Percentiles rank a stretch among this genome's conserved stretches.
These are phyloP conservation scores for Verticillium albo-atrum DNA, from an alignment of 2,329 filamentous ascomycete genomes.

Conservation along the genomic window DNA sequence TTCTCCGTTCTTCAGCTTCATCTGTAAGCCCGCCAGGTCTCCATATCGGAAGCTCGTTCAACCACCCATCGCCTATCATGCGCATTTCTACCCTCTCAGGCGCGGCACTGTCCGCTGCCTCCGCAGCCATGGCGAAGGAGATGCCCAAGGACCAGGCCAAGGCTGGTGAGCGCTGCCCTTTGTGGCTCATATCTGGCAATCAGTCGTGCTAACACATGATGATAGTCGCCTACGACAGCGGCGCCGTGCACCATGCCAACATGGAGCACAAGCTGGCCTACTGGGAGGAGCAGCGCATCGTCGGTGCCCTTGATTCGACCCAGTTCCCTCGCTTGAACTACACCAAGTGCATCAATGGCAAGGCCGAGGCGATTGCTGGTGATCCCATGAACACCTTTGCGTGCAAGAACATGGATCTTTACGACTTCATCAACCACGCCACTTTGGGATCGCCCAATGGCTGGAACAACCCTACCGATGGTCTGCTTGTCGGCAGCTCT, in stretches of 20 bases:
- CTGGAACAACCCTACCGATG: background rate
- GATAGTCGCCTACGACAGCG: slow-evolving; percentile 11
- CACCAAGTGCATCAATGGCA: slow-evolving; percentile 10
- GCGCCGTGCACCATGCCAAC: slow-evolving; percentile 9
- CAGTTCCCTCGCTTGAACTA: slow-evolving; percentile 4
- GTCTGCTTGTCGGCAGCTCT: slow-evolving; percentile 16
- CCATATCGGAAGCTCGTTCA: no score
- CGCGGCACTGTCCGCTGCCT: slow-evolving; percentile 8
- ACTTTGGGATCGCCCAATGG: slow-evolving; percentile 37
- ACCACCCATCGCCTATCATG: slow-evolving; percentile 2
- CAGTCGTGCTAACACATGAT: background rate
- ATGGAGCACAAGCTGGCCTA: slow-evolving; percentile 10
- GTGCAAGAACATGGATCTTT: slow-evolving; percentile 25
- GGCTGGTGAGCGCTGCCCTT: background rate
- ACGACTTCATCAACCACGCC: slow-evolving; percentile 49
- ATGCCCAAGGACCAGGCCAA: slow-evolving; percentile 7
- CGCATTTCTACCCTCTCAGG: slow-evolving; percentile 9
- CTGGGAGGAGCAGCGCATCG: slow-evolving; percentile 12
- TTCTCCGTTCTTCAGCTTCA: no score
- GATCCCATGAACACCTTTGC: slow-evolving; percentile 12
- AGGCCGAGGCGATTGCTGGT: slow-evolving; percentile 11
- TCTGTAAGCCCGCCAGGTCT: no score
- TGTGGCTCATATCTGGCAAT: background rate
- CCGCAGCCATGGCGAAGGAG: slow-evolving; percentile 8
- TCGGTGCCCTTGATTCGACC: slow-evolving; percentile 15